Conservation (phyloP, 345 rosid species). For the Iberis pinnata region DNA sequence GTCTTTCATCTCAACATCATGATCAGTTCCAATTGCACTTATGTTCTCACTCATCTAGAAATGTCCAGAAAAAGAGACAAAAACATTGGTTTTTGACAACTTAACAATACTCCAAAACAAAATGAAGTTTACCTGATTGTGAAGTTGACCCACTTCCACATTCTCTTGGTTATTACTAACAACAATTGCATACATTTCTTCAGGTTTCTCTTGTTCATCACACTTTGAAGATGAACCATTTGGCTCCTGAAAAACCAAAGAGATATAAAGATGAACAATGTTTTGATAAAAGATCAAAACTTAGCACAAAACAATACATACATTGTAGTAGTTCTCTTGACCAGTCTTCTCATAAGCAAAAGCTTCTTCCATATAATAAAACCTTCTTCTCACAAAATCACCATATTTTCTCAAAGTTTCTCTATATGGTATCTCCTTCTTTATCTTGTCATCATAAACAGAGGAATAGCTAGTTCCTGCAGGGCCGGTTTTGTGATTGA, state of each 20-base stretch:
- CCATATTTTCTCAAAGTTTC: conserved; percentile 61
- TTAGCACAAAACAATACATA: conserved; percentile 32
- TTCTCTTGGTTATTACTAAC: background rate
- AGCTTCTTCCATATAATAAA: conserved; percentile 50
- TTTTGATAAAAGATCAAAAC: background rate
- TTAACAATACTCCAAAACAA: background rate
- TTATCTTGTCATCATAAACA: conserved; percentile 33
- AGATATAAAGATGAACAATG: conserved; percentile 4
- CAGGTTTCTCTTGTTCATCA: conserved; percentile 36
- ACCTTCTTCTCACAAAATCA: conserved; percentile 63
- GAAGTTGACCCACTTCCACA: conserved; percentile 22
- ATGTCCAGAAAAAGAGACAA: background rate
- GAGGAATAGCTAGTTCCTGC: conserved; percentile 32
- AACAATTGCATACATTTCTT: background rate
- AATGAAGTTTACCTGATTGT: conserved; percentile 46
- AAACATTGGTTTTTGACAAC: background rate
- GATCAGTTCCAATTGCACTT: conserved; percentile 9
- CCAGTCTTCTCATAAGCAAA: conserved; percentile 47
- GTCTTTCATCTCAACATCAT: conserved; percentile 1
- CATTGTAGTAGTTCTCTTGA: conserved; percentile 39
- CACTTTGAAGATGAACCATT: background rate
- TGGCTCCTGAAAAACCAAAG: conserved; percentile 39
- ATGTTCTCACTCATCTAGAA: conserved; percentile 37
- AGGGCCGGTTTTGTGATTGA: conserved; percentile 32
- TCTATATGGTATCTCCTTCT: conserved; percentile 38